These are phyloP conservation scores for Albophoma yamanashiensis DNA, from an alignment of 2,329 filamentous ascomycete genomes.

Conservation along the genomic window DNA sequence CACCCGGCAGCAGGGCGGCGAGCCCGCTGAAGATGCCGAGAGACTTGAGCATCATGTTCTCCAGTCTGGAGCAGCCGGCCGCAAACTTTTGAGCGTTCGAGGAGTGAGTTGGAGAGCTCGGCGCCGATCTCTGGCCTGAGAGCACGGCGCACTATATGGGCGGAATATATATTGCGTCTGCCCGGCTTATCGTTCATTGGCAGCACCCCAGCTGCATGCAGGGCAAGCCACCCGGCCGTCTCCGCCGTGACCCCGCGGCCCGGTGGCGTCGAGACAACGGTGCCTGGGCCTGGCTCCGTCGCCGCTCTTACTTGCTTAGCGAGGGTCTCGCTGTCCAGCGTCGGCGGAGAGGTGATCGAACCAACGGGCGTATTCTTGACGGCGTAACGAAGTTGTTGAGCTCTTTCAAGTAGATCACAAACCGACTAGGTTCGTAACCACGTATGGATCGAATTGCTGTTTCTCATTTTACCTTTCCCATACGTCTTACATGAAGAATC, in stretches of 20 bases:
- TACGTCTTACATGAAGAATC: no score
- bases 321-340: no score
- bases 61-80: not conserved
- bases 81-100: not conserved
- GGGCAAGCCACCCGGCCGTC: not conserved
- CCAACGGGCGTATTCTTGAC: no score
- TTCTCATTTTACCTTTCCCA: no score
- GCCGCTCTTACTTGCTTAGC: not conserved
- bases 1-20: constrained; percentile 7
- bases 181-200: not conserved
- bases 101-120: not conserved
- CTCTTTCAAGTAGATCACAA: no score
- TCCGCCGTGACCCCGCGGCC: not conserved
- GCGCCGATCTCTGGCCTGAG: not conserved
- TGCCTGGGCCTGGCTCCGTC: not conserved
- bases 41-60: constrained; percentile 4
- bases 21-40: constrained; percentile 6
- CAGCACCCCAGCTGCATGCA: not conserved
- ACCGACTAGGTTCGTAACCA: no score
- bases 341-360: no score
- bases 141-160: not conserved
- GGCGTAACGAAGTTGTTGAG: no score
- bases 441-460: no score
- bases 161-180: not conserved
- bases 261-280: not conserved